Evolutionary conservation across 345 rosid genomes (phyloP).

Genomic region (Gossypium thurberi): DNA sequence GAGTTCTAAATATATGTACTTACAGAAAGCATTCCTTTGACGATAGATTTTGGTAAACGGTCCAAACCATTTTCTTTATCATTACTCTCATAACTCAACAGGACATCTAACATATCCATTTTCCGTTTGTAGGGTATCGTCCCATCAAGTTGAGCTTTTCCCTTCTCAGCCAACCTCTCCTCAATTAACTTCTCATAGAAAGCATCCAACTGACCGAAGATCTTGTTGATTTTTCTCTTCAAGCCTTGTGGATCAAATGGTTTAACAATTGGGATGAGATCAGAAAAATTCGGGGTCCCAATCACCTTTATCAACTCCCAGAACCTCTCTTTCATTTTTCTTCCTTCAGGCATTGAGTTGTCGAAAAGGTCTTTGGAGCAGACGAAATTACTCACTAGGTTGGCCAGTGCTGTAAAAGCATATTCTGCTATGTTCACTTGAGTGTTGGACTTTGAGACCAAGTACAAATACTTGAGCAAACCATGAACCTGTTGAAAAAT

Average conservation of each 20-base stretch:
- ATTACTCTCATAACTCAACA: conserved; percentile 12
- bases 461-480: conserved; percentile 11
- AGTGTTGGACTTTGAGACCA: conserved; percentile 9
- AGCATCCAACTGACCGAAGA: conserved; percentile 10
- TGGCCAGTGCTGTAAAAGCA: conserved; percentile 16
- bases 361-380: conserved; percentile 18
- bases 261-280: conserved; percentile 15
- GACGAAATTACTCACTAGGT: conserved; percentile 14
- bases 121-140: not conserved
- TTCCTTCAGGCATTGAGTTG: conserved; percentile 10
- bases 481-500: conserved; percentile 6
- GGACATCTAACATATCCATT: conserved; percentile 16
- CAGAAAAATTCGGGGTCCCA: conserved; percentile 19
- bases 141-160: not conserved
- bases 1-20: not conserved
- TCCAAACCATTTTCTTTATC: conserved; percentile 4
- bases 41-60: not conserved
- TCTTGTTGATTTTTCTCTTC: not conserved
- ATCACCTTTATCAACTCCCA: conserved; percentile 13
- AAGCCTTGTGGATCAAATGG: conserved; percentile 14
- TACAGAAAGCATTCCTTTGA: conserved; percentile 22
- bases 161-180: conserved; percentile 15
- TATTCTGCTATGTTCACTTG: conserved; percentile 17
- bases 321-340: conserved; percentile 9
- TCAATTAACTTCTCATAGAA: conserved; percentile 16